Evolutionary conservation across 495 filamentous ascomycete species (phyloP), one percentile per base, ranked within the genome.

Genomic region (Bacidia gigantensis): DNA sequence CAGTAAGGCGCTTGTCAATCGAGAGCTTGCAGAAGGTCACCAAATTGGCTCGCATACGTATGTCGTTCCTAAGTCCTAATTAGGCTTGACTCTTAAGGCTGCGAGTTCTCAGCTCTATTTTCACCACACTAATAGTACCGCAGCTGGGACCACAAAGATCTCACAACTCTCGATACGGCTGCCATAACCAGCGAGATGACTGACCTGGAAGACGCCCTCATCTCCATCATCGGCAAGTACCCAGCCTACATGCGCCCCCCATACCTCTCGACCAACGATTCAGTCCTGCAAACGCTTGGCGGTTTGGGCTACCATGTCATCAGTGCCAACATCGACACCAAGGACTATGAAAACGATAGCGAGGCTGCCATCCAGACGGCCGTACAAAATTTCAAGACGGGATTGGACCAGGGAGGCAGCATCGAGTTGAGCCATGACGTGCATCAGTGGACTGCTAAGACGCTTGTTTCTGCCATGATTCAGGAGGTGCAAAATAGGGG

Each of bases 171-270:
- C 20, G 7, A 7, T 5, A 7, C 5, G 5, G 41, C 7, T 18
- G 41, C 5, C 7, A 44, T 44, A 7, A 17, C 9, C 14, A 9
- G 9, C 7, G 7, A 44, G 20, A 17, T 44, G 41, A 44, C 12
- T 9, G 9, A 9, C 12, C 7, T 44, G 5, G 41, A 44, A 44
- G 41, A 44, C 41, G 41, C 41, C 12, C 20, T 44, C 14, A 18
- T 44, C 42, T 86, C 86, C 48, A 81, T 93, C 51, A 69, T 90
- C 5, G 87, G 87, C 11, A 79, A 79, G 56, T 83, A 89, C 64
- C 87, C 87, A 2, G 83, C 84, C 1, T 94, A 93, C 62, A 89
- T 93, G 84, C 75, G 83, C 44, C 86, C 86, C 2, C 86, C 86
- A 3, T 93, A 82, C 66, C 85, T 82, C 22, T 82, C 78, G 60